Evolutionary conservation across 139 green algal genomes (phyloP), one percentile per base, ranked within the genome.

Genomic region (Desmodesmus armatus): DNA sequence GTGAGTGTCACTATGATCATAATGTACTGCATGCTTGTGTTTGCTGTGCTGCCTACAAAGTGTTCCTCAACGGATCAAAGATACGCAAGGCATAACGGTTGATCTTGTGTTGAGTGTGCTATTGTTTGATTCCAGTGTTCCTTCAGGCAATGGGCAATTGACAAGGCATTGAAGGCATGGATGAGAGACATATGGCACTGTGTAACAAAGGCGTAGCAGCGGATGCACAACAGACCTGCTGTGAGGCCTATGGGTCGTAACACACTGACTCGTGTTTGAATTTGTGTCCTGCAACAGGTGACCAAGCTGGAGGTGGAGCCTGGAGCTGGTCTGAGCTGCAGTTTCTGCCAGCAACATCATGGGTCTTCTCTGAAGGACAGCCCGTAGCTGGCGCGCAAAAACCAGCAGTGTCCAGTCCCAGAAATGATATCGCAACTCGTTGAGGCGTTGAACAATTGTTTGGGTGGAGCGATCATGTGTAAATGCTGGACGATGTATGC

Each of bases 241-340:
- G 15, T 35, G 9, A 60, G 5, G 9, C 11, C 19, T 55, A 43
- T 66, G 27, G 33, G 19, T 4, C 19, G 6, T 44, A 47, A 7
- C 67, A 33, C 33, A 55, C 47, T n/a, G n/a, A n/a, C 47, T 63
- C n/a, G 3, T 41, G 13, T 35, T 33, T 44, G 17, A 19, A 67
- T 31, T 69, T 27, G 19, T 33, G 2, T 43, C 3, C 44, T 58
- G 40, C n/a, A 77, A 63, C 63, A 87, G 82, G 53, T 87, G 58
- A 87, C 55, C 40, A 79, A 75, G 55, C 39, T 88, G 40, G 43
- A 78, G n/a, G 63, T 84, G 5, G 83, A 88, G 83, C 9, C 23
- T 2, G 83, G 83, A 15, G 37, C 3, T 25, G 83, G 75, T 33
- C 75, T 88, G 62, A 79, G 63, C 31, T 88, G 83, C 83, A 88